These are phyloP conservation scores for Collybia mongolica DNA, from an alignment of 768 basidiomycete species.

Conservation along the genomic window DNA sequence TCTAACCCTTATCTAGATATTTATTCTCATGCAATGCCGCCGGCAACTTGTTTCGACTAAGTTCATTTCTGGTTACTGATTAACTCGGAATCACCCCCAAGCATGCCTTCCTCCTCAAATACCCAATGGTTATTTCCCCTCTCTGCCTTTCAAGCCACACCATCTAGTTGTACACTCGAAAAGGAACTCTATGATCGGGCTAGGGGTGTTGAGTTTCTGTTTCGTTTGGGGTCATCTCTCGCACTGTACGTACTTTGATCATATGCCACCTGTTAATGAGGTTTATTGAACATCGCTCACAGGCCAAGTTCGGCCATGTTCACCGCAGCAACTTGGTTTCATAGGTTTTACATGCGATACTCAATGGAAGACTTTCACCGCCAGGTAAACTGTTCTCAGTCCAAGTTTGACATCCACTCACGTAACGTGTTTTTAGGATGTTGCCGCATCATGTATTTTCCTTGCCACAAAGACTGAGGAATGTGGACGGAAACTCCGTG, in stretches of 20 bases:
- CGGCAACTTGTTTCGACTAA: not conserved
- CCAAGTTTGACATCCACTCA: constrained; percentile 3
- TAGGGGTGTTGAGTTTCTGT: constrained; percentile 83
- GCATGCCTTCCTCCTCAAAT: constrained; percentile 9
- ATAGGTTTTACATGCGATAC: constrained; percentile 87
- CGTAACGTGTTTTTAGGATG: constrained; percentile 48
- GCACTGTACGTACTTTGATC: constrained; percentile 54
- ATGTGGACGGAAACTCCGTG: constrained; percentile 82
- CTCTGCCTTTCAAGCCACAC: constrained; percentile 55
- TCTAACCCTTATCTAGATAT: not conserved
- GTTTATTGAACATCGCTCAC: constrained; percentile 10
- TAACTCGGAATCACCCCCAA: not conserved
- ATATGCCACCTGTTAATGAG: constrained; percentile 11
- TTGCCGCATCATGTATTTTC: constrained; percentile 84
- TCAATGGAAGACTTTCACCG: constrained; percentile 81
- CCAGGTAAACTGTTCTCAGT: constrained; percentile 48
- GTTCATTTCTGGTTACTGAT: not conserved
- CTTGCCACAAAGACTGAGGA: constrained; percentile 92
- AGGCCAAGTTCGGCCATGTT: constrained; percentile 83
- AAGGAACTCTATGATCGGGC: constrained; percentile 78
- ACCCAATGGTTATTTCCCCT: constrained; percentile 76
- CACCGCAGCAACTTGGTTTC: constrained; percentile 89
- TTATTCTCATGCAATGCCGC: not conserved
- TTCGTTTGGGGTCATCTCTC: constrained; percentile 76
- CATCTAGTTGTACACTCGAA: constrained; percentile 56